These are phyloP conservation scores for Protea cynaroides DNA, from an alignment of 164 flowering plant species.

Conservation along the genomic window DNA sequence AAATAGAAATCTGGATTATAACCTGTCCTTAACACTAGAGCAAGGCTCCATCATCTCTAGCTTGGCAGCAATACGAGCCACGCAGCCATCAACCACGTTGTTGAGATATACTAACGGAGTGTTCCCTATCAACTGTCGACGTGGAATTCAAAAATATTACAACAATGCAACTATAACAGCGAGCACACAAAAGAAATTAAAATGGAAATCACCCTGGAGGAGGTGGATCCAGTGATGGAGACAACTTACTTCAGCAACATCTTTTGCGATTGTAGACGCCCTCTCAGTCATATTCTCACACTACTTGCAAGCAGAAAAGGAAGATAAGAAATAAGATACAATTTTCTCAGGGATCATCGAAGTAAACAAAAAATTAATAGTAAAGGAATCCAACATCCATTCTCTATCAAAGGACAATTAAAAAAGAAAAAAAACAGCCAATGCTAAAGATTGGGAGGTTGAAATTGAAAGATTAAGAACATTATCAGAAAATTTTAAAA, in stretches of 20 bases:
- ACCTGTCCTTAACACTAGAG: conserved; percentile 26
- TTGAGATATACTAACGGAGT: conserved; percentile 29
- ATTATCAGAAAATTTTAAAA: too few species aligned
- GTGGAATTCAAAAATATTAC: neutral
- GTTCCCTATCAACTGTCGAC: conserved; percentile 21
- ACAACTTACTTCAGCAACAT: conserved; percentile 60
- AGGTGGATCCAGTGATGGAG: neutral
- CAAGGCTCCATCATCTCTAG: conserved; percentile 30
- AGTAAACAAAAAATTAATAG: neutral
- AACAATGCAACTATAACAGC: too few species aligned
- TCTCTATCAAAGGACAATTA: too few species aligned
- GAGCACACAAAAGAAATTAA: too few species aligned
- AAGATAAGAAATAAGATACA: neutral
- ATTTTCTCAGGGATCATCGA: neutral
- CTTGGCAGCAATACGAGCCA: conserved; percentile 27
- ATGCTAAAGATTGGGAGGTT: neutral
- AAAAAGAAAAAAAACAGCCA: too few species aligned
- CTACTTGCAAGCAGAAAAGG: conserved; percentile 9
- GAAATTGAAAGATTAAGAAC: neutral
- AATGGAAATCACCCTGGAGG: neutral
- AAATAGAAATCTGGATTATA: neutral
- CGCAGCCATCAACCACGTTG: conserved; percentile 24
- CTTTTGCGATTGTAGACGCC: conserved; percentile 44
- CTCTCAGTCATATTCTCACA: conserved; percentile 39
- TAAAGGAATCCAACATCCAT: neutral